Base-by-base conservation (phyloP, 768 basidiomycete genomes). In the Tulasnella sp. region DNA sequence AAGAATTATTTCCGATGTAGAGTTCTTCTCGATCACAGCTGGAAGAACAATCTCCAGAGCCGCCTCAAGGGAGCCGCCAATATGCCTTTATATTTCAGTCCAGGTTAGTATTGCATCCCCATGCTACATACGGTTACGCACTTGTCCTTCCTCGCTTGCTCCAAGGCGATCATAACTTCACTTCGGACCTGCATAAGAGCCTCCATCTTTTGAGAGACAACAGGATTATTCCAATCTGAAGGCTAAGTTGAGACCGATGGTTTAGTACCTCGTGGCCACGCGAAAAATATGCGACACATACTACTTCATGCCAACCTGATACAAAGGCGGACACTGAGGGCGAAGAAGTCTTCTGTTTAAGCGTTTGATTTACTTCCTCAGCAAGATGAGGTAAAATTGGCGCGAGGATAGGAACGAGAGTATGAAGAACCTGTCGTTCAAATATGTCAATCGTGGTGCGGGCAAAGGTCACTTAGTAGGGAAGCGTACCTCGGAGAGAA, bases 351-450 rank as follows among this genome's bases (percentile, higher is more conserved):
- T 81, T 42, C 44, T 79, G 71, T 79, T 76, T 27, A 85, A 84
- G 75, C 19, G 84, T 84, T 34, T 87, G 85, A 82, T 94, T 89
- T 78, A 97, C 90, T 84, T 98, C 97, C 85, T 98, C 96, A 0
- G 95, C 93, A 7, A 98, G 89, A 83, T 97, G 94, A 12, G 97
- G 97, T 2, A 95, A 87, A 38, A 98, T 91, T 0, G 97, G 97
- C 0, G 95, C 94, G 71, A 96, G 86, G 2, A 95, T 88, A 3
- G 88, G 88, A 0, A 90, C 90, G 85, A 95, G 89, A 2, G 90
- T 91, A 39, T 87, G 85, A 74, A 97, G 85, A 52, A 92, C 87
- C 94, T 96, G 74, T 12, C 48, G 48, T 46, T 48, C 5, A 71
- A 5, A 27, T 2, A 34, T 31, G 18, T 68, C 27, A 68, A 27